A percentile compares a stretch with the other conserved stretches of the same genome.
These are phyloP conservation scores for Sclerotinia sclerotiorum DNA, from an alignment of 2,329 filamentous ascomycete species.

Conservation along the genomic window DNA sequence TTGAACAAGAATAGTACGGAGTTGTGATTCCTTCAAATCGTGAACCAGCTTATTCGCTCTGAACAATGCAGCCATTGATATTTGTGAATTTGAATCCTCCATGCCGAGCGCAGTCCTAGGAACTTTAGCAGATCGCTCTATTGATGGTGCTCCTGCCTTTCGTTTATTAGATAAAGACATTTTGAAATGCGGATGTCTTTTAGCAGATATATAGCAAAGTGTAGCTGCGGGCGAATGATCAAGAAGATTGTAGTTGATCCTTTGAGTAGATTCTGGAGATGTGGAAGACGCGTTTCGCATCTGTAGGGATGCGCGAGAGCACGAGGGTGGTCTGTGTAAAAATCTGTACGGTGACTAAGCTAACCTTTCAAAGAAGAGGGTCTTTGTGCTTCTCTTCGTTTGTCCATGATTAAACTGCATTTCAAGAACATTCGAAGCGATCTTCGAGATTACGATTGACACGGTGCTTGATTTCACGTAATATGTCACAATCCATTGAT, in stretches of 20 bases:
- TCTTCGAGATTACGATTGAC: background rate
- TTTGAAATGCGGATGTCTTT: background rate
- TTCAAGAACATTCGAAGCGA: background rate
- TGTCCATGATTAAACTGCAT: background rate
- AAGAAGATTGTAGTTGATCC: background rate
- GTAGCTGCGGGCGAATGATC: background rate
- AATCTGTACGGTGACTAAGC: background rate
- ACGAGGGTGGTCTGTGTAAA: background rate
- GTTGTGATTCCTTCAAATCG: conserved; percentile 19
- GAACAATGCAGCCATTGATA: conserved; percentile 13
- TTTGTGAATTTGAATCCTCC: conserved; percentile 4
- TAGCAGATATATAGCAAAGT: background rate
- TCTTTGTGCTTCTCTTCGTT: background rate
- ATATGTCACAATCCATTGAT: background rate
- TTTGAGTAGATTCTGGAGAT: background rate
- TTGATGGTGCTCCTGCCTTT: conserved; percentile 8
- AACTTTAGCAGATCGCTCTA: background rate
- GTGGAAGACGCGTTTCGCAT: conserved; percentile 5
- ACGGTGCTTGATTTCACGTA: background rate
- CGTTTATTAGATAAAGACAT: background rate
- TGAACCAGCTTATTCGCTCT: conserved; percentile 21
- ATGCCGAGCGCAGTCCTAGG: background rate
- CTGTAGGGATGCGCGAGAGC: conserved; percentile 2
- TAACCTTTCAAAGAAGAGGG: no score
- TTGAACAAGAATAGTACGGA: conserved; percentile 21